Base-by-base conservation (phyloP, 257 asterid genomes). In the Leptodermis oblonga region DNA sequence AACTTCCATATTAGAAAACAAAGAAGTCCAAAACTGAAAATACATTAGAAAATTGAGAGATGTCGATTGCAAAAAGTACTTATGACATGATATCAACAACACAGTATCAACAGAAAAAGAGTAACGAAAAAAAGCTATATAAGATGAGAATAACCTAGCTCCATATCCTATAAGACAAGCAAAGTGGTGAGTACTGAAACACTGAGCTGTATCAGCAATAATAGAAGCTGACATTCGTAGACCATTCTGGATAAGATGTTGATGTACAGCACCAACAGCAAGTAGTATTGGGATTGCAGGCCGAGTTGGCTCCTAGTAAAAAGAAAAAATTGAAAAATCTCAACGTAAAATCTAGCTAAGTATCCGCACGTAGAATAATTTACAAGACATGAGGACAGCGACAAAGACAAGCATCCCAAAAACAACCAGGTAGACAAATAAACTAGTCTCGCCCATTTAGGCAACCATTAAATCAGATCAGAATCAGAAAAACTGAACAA, bases 161-260 rank as follows among this genome's bases (percentile, higher is more conserved):
- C 99, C 99, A 85, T 87, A 94, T 82, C 99, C 99, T 41, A 94
- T 91, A 86, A 94, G 85, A 80, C 97, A 94, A 74, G 99, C 99
- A 82, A 94, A 94, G 65, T 94, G 99, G 83, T 94, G 99, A 73
- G 99, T 94, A 68, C 99, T 94, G 86, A 94, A 94, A 94, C 97
- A 94, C 84, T 94, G 97, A 76, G 99, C 99, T 12, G 99, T 94
- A 79, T 94, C 97, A 73, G 96, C 99, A 78, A 94, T 79, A 76
- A 94, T 94, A 75, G 99, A 94, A 77, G 99, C 96, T 79, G 93
- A 94, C 95, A 94, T 87, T 69, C 99, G 80, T 71, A 94, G 82
- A 68, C 99, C 99, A 77, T 89, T 94, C 83, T 94, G 99, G 81
- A 94, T 94, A 73, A 94, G 85, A 84, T 94, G 97, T 85, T 94